Percentiles rank a stretch among this genome's conserved stretches.
These are phyloP conservation scores for Acrasis kona DNA, from an alignment of 78 protist species.

Conservation along the genomic window DNA sequence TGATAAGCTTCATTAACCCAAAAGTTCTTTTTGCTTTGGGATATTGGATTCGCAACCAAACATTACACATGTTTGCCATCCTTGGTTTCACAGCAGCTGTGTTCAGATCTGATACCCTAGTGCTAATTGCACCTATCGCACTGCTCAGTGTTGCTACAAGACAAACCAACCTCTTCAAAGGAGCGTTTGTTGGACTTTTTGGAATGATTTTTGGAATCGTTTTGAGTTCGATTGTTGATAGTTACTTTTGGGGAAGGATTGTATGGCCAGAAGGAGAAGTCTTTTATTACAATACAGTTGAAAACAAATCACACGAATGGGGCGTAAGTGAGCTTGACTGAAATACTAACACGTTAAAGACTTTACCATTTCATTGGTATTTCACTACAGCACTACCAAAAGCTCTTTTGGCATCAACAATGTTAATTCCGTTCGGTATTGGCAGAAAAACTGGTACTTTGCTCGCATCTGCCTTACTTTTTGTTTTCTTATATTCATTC, in stretches of 20 bases:
- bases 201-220: neutral
- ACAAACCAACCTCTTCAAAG: neutral
- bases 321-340: too few species aligned
- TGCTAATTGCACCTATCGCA: neutral
- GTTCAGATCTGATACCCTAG: slow-evolving; percentile 14
- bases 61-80: neutral
- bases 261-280: slow-evolving; percentile 87
- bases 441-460: too few species aligned
- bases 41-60: too few species aligned
- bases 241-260: slow-evolving; percentile 55
- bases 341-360: too few species aligned
- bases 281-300: slow-evolving; percentile 61
- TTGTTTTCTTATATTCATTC: slow-evolving; percentile 51
- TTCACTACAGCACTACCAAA: slow-evolving; percentile 65
- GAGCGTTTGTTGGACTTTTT: neutral
- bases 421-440: too few species aligned
- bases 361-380: slow-evolving; percentile 72
- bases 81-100: slow-evolving; percentile 36
- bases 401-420: too few species aligned
- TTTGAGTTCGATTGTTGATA: slow-evolving; percentile 41
- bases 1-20: too few species aligned
- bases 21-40: too few species aligned
- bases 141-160: neutral
- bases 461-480: too few species aligned
- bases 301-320: slow-evolving; percentile 57